Conservation (phyloP, 148 eudicot genomes). For the Rhododendron ovatum region DNA sequence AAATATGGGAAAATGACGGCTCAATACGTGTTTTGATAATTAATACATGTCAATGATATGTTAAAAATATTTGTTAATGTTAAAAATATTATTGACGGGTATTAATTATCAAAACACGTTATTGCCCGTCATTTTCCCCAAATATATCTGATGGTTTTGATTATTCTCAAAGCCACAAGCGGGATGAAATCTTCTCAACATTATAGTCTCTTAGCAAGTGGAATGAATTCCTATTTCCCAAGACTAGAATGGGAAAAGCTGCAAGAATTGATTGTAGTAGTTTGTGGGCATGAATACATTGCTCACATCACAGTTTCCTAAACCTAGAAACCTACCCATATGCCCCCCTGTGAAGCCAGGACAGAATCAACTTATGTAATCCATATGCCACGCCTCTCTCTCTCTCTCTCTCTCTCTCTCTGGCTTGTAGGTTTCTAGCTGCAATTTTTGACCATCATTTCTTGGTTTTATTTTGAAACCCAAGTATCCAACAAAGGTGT, state of each 20-base stretch:
- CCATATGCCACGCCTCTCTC: background rate
- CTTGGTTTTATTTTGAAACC: background rate
- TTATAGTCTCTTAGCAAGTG: background rate
- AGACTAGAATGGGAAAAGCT: background rate
- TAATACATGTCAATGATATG: too few species aligned
- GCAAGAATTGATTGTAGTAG: background rate
- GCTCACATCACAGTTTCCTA: conserved; percentile 19
- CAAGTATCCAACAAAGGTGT: background rate
- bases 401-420: background rate
- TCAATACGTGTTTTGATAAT: too few species aligned
- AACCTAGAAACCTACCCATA: conserved; percentile 22
- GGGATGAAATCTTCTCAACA: background rate
- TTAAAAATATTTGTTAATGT: too few species aligned
- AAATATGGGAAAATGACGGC: background rate
- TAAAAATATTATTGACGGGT: rapidly evolving
- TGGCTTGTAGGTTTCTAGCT: conserved; percentile 15
- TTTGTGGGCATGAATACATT: conserved; percentile 14
- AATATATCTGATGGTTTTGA: background rate
- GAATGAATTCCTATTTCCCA: background rate
- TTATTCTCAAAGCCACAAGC: background rate
- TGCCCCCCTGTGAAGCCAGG: conserved; percentile 1
- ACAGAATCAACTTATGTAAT: background rate
- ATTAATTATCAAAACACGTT: too few species aligned
- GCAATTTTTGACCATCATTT: conserved; percentile 20
- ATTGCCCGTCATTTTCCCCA: too few species aligned